A percentile compares a stretch with the other conserved stretches of the same genome.
Evolutionary conservation across 2,329 filamentous ascomycete genomes (phyloP).

Genomic region (Thermothelomyces thermophilus): DNA sequence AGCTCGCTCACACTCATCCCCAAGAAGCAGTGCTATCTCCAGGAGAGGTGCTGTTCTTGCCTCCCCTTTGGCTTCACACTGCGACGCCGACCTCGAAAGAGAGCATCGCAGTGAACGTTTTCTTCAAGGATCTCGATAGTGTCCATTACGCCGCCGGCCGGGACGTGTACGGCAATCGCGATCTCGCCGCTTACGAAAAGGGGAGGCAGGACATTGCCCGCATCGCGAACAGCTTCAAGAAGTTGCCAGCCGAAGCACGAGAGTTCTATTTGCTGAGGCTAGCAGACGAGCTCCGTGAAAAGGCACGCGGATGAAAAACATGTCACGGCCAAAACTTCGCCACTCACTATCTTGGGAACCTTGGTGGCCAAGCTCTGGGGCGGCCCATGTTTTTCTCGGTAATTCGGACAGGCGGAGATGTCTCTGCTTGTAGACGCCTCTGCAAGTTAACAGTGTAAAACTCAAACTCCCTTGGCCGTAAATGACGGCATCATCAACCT

Average conservation of each 20-base stretch:
- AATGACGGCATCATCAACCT: neutral
- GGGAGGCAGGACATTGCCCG: conserved; percentile 65
- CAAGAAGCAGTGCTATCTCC: conserved; percentile 59
- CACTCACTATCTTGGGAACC: neutral
- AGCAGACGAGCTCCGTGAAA: conserved; percentile 54
- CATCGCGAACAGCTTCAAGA: conserved; percentile 58
- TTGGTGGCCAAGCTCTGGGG: neutral
- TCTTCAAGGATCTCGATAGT: conserved; percentile 65
- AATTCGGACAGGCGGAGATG: neutral
- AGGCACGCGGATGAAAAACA: conserved; percentile 11
- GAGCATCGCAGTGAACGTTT: conserved; percentile 82
- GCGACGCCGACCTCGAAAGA: conserved; percentile 51
- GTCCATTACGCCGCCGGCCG: conserved; percentile 63
- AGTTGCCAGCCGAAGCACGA: conserved; percentile 58
- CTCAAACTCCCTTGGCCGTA: too few species aligned
- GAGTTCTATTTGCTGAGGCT: conserved; percentile 70
- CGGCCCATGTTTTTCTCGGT: neutral
- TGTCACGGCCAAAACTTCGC: neutral
- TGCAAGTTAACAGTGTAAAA: neutral
- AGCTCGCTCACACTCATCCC: conserved; percentile 46
- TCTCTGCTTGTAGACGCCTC: too few species aligned
- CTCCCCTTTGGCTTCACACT: conserved; percentile 78
- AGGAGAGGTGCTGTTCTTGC: conserved; percentile 75
- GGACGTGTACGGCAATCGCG: conserved; percentile 84
- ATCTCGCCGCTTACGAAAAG: conserved; percentile 78